Percentiles rank a stretch among this genome's conserved stretches.
Conservation (phyloP, 2,329 filamentous ascomycete genomes). For the Capronia coronata region DNA sequence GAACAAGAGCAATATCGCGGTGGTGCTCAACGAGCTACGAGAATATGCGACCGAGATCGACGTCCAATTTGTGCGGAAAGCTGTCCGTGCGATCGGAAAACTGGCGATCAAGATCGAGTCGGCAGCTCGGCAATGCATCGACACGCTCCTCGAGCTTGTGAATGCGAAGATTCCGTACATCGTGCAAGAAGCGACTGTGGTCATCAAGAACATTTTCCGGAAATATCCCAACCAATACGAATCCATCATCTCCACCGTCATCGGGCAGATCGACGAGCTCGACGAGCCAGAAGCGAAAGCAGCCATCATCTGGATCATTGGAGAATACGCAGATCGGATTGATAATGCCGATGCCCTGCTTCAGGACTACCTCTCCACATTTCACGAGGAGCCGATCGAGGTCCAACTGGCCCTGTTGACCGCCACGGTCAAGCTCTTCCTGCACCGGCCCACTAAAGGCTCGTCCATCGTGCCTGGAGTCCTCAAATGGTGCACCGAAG, state of each 20-base stretch:
- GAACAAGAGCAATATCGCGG: constrained; percentile 87
- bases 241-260: constrained; percentile 90
- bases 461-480: constrained; percentile 90
- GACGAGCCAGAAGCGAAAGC: constrained; percentile 98
- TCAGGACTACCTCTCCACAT: constrained; percentile 91
- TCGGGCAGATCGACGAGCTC: constrained; percentile 90
- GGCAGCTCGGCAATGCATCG: constrained; percentile 83
- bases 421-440: constrained; percentile 95
- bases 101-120: constrained; percentile 98
- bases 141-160: constrained; percentile 83
- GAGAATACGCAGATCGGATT: constrained; percentile 93
- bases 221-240: constrained; percentile 99
- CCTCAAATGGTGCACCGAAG: constrained; percentile 96
- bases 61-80: constrained; percentile 96
- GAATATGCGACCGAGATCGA: constrained; percentile 98
- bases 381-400: constrained; percentile 89
- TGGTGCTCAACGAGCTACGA: constrained; percentile 85
- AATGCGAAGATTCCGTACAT: constrained; percentile 99
- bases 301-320: constrained; percentile 99
- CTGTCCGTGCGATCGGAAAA: constrained; percentile 94
- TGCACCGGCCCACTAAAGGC: constrained; percentile 89
- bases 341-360: constrained; percentile 92
- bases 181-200: constrained; percentile 95
- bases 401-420: constrained; percentile 92
- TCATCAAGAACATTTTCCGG: constrained; percentile 97